Evolutionary conservation across 2,329 filamentous ascomycete genomes (phyloP), one percentile per base, ranked within the genome.

Genomic region (Venturia oleaginea): DNA sequence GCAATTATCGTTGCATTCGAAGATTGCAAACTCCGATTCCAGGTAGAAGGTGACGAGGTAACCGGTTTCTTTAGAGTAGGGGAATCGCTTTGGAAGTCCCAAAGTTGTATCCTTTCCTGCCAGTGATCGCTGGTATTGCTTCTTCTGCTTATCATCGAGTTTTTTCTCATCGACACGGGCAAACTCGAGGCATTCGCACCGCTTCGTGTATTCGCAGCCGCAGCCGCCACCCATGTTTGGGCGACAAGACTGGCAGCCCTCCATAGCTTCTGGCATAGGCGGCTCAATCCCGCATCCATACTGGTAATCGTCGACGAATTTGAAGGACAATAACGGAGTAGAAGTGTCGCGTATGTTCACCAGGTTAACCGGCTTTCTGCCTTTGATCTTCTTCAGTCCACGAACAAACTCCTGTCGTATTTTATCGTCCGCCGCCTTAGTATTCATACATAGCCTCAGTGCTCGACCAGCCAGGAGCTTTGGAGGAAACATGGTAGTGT

Each of bases 1-100:
- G 74, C 91, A 95, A 10, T 81, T 83, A 2, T 81, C 77, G 69
- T 94, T 91, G 72, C 91, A 95, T 71, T 95, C 91, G 74, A 92
- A 93, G 65, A 95, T 88, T 0, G 88, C 71, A 15, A 72, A 68
- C 0, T 79, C 71, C 0, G 71, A 70, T 22, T 79, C 70, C 0
- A 78, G 74, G 65, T 81, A 81, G 67, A 78, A 79, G 0, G 69
- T 67, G 0, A 77, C 75, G 0, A 79, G 70, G 51, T 70, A 68
- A 27, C 66, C 68, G 8, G 72, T 71, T 55, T 72, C 65, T 40
- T 73, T 66, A 57, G 71, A 82, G 71, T 93, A 93, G 0, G 88
- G 86, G 67, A 90, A 90, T 17, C 76, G 71, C 69, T 81, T 81
- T 0, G 79, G 78, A 2, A 80, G 69, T 0, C 74, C 76, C 4